These are phyloP conservation scores for Schizophyllum amplum DNA, from an alignment of 1,284 basidiomycete species.

Conservation along the genomic window DNA sequence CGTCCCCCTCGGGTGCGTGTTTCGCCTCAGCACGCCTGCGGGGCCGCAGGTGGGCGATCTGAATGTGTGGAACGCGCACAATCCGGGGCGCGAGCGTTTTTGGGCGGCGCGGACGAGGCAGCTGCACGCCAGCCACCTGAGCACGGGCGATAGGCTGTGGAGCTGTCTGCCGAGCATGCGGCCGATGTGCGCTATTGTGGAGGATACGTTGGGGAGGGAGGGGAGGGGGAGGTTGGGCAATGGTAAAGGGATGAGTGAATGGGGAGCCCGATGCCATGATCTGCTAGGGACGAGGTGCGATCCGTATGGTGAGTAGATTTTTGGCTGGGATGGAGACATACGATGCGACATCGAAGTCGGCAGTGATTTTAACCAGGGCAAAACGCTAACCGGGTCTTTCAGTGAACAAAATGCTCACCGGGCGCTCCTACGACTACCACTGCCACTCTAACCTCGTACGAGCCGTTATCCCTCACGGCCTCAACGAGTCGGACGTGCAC, in stretches of 20 bases:
- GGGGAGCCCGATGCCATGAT: slow-evolving; percentile 15
- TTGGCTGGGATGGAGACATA: too few species aligned
- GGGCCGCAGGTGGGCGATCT: slow-evolving; percentile 17
- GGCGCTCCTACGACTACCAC: slow-evolving; percentile 13
- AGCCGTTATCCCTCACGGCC: slow-evolving; percentile 14
- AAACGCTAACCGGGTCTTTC: neutral
- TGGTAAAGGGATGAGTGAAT: slow-evolving; percentile 10
- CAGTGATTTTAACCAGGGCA: too few species aligned
- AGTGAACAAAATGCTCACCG: slow-evolving; percentile 3
- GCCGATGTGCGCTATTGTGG: slow-evolving; percentile 14
- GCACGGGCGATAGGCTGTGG: slow-evolving; percentile 16
- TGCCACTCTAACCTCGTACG: slow-evolving; percentile 17
- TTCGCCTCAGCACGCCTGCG: slow-evolving; percentile 13
- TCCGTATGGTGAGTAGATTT: slow-evolving; percentile 8
- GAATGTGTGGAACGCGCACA: slow-evolving; percentile 11
- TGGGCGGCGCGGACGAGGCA: slow-evolving; percentile 17
- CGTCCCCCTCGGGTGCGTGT: slow-evolving; percentile 11
- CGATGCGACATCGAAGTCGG: too few species aligned
- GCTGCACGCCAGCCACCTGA: slow-evolving; percentile 15
- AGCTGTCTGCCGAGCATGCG: slow-evolving; percentile 12
- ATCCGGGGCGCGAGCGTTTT: slow-evolving; percentile 12
- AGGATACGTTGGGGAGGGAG: slow-evolving; percentile 9
- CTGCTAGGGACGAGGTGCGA: slow-evolving; percentile 17
- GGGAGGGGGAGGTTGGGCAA: neutral
- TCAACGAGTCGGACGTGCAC: slow-evolving; percentile 15